Base-by-base conservation (phyloP, 768 basidiomycete genomes). In the Russula foetens region DNA sequence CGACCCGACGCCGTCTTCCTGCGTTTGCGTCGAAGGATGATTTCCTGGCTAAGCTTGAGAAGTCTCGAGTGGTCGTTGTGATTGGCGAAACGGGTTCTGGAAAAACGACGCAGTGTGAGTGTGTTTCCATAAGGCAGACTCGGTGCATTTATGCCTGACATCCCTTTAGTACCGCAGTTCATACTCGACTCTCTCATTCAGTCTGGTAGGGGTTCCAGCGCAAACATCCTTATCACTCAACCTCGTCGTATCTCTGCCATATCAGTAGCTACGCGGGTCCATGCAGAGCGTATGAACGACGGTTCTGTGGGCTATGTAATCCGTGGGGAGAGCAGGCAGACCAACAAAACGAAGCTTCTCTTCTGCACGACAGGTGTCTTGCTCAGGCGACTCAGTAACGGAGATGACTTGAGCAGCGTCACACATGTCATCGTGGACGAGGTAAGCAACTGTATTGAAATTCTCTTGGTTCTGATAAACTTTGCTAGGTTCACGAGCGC, bases 311-410 rank as follows among this genome's bases (percentile, higher is more conserved):
- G 92, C 2, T 98, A 96, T 67, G 84, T 86, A 2, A 93, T 97
- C 56, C 82, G 95, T 47, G 95, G 94, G 14, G 92, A 97, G 71
- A 83, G 81, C 41, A 89, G 83, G 63, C 80, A 84, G 50, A 76
- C 76, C 11, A 75, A 76, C 24, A 78, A 79, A 38, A 93, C 91
- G 6, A 87, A 88, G 63, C 73, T 95, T 3, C 74, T 95, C 21
- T 97, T 96, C 68, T 93, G 92, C 69, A 98, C 95, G 2, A 97
- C 93, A 11, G 95, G 95, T 74, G 90, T 97, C n/a, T 80, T 93
- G 2, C 78, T 97, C 49, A 77, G 92, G 58, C 80, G 91, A 19
- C 73, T 97, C 14, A 81, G 84, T n/a, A 76, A 79, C 31, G 88
- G 88, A 11, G 90, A 95, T 64, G 78, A 76, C 39, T 74, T 97